phyloP scores from a whole-genome alignment of 2,329 filamentous ascomycete genomes.

The Penicillium oxalicum region DNA sequence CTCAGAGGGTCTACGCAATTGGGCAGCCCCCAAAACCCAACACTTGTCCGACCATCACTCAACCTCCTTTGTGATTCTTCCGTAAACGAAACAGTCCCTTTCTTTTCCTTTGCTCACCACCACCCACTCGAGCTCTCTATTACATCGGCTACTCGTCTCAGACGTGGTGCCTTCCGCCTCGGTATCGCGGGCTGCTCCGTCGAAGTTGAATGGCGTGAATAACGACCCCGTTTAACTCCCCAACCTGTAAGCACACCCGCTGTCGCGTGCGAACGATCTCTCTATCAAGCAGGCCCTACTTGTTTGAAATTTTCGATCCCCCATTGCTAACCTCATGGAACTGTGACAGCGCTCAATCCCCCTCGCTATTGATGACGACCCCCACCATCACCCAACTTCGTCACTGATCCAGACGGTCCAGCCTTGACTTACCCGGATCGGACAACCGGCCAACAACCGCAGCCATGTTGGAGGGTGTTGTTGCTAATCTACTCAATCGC shows the following conservation, averaged over 20 bases:
- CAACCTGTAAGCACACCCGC: slow-evolving; percentile 17
- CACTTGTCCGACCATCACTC: slow-evolving; percentile 5
- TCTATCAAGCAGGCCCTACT: not conserved
- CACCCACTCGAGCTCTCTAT: not conserved
- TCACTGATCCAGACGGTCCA: slow-evolving; percentile 4
- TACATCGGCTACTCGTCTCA: slow-evolving; percentile 10
- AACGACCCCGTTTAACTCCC: slow-evolving; percentile 2
- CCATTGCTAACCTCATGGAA: too few relatives aligned
- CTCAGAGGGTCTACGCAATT: slow-evolving; percentile 18
- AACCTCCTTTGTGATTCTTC: slow-evolving; percentile 3
- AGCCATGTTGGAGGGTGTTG: slow-evolving; percentile 92
- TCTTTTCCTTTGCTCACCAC: not conserved
- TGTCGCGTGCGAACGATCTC: slow-evolving; percentile 9
- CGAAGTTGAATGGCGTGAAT: slow-evolving; percentile 26
- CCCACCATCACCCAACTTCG: slow-evolving; percentile 7
- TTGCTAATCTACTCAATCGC: slow-evolving; percentile 94
- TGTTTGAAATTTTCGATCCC: too few relatives aligned
- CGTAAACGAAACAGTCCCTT: not conserved
- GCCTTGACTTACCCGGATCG: slow-evolving; percentile 50
- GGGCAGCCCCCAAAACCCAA: slow-evolving; percentile 16
- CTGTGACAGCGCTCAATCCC: not conserved
- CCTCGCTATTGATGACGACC: slow-evolving; percentile 8
- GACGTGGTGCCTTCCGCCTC: slow-evolving; percentile 17
- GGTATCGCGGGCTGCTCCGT: slow-evolving; percentile 25
- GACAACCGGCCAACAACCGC: slow-evolving; percentile 62